These are phyloP conservation scores for Keithomyces neogunnii DNA, from an alignment of 2,329 filamentous ascomycete genomes.

Conservation along the genomic window DNA sequence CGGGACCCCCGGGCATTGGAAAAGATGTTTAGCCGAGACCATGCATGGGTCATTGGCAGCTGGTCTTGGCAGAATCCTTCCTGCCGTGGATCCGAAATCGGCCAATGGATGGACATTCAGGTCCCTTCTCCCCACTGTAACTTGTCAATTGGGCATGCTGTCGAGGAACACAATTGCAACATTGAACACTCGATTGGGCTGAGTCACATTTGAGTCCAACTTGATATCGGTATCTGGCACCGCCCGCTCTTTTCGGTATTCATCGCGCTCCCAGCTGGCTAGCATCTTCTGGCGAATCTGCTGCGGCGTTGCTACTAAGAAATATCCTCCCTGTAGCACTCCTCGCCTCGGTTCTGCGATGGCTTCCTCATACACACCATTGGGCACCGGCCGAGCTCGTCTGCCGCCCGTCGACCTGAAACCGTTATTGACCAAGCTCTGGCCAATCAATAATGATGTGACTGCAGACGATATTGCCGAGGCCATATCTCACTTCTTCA, in stretches of 20 bases:
- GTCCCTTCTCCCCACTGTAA: not conserved
- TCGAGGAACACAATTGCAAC: not conserved
- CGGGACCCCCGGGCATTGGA: not conserved
- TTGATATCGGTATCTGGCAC: not conserved
- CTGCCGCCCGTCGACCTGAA: conserved; percentile 50
- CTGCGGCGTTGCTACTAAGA: not conserved
- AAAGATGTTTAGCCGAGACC: not conserved
- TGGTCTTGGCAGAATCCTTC: too few species aligned
- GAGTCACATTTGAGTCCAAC: not conserved
- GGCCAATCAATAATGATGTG: conserved; percentile 50
- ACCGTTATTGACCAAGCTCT: conserved; percentile 63
- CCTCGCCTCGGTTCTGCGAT: conserved; percentile 13
- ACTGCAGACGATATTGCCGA: conserved; percentile 75
- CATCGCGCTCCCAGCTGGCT: not conserved
- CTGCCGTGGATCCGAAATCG: conserved; percentile 7
- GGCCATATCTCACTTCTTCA: conserved; percentile 88
- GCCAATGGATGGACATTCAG: conserved; percentile 4
- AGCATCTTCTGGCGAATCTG: not conserved
- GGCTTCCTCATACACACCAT: conserved; percentile 21
- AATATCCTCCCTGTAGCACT: too few species aligned
- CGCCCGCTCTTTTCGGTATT: not conserved
- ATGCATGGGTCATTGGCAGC: too few species aligned
- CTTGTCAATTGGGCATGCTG: not conserved
- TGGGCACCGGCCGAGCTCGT: conserved; percentile 17
- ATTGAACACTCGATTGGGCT: not conserved